Evolutionary conservation across 2,329 filamentous ascomycete species (phyloP).

Genomic region (Periglandula ipomoeae): DNA sequence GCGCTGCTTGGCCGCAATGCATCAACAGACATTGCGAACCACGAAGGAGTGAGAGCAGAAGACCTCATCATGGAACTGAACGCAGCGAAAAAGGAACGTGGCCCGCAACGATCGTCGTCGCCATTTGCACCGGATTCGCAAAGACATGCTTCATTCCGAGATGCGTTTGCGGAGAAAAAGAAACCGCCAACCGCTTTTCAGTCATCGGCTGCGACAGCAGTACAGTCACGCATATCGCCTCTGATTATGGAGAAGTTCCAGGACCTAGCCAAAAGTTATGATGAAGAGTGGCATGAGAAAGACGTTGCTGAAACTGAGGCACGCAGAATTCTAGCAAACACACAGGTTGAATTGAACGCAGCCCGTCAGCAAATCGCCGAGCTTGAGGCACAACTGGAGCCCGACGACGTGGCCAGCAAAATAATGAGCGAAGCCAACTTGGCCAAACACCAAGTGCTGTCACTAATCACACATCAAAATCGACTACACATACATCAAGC

Average conservation of each 20-base stretch:
- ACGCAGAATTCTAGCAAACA: slow-evolving; percentile 54
- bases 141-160: slow-evolving; percentile 44
- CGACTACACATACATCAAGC: slow-evolving; percentile 42
- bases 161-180: slow-evolving; percentile 36
- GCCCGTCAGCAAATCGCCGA: slow-evolving; percentile 51
- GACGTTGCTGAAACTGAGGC: slow-evolving; percentile 61
- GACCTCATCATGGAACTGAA: slow-evolving; percentile 73
- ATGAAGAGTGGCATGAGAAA: slow-evolving; percentile 67
- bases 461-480: slow-evolving; percentile 42
- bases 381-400: slow-evolving; percentile 45
- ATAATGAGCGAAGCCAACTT: slow-evolving; percentile 41
- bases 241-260: slow-evolving; percentile 64
- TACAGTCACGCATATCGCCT: slow-evolving; percentile 60
- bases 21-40: slow-evolving; percentile 72
- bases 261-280: slow-evolving; percentile 60
- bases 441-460: slow-evolving; percentile 39
- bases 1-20: slow-evolving; percentile 71
- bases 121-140: slow-evolving; percentile 56
- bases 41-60: slow-evolving; percentile 73
- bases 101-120: slow-evolving; percentile 67
- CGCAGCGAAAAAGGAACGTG: slow-evolving; percentile 55
- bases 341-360: slow-evolving; percentile 56
- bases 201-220: slow-evolving; percentile 58
- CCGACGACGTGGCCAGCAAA: slow-evolving; percentile 43
- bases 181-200: slow-evolving; percentile 37